phyloP scores from a whole-genome alignment of 2,329 filamentous ascomycete genomes.

The Cytospora paraplurivora region DNA sequence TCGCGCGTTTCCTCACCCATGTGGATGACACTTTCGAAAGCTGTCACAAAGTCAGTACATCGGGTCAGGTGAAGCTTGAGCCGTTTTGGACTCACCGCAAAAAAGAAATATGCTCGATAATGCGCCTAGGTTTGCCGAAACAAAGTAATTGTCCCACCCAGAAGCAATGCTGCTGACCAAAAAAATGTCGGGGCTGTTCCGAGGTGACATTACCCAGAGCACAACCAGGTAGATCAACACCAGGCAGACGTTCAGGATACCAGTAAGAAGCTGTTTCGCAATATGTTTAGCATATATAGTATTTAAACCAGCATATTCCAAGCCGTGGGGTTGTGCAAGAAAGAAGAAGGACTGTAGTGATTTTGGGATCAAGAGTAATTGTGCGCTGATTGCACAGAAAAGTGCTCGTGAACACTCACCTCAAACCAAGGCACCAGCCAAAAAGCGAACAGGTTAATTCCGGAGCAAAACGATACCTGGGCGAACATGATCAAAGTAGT shows the following conservation, averaged over 20 bases:
- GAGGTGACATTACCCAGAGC: conserved; percentile 23
- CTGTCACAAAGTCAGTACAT: conserved; percentile 32
- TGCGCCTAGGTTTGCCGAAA: conserved; percentile 41
- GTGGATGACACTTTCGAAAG: conserved; percentile 52
- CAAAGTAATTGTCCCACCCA: conserved; percentile 25
- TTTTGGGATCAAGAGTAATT: not conserved
- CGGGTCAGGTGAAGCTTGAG: not conserved
- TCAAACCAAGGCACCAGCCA: conserved; percentile 44
- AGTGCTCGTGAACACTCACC: not conserved
- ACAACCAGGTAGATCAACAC: conserved; percentile 27
- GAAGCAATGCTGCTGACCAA: conserved; percentile 7
- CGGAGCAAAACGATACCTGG: conserved; percentile 33
- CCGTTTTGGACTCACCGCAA: conserved; percentile 31
- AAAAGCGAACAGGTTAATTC: conserved; percentile 39
- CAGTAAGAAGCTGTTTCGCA: conserved; percentile 34
- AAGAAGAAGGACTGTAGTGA: no score
- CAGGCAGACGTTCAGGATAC: conserved; percentile 35
- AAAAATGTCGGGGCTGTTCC: conserved; percentile 18
- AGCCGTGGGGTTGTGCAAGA: no score
- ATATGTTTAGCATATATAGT: not conserved
- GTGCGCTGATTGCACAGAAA: not conserved
- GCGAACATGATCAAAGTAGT: conserved; percentile 43
- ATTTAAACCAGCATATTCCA: not conserved
- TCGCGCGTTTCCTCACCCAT: conserved; percentile 49
- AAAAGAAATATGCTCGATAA: conserved; percentile 39